Percentiles rank a stretch among this genome's conserved stretches.
These are phyloP conservation scores for Penicillium argentinense DNA, from an alignment of 495 filamentous ascomycete species.

Conservation along the genomic window DNA sequence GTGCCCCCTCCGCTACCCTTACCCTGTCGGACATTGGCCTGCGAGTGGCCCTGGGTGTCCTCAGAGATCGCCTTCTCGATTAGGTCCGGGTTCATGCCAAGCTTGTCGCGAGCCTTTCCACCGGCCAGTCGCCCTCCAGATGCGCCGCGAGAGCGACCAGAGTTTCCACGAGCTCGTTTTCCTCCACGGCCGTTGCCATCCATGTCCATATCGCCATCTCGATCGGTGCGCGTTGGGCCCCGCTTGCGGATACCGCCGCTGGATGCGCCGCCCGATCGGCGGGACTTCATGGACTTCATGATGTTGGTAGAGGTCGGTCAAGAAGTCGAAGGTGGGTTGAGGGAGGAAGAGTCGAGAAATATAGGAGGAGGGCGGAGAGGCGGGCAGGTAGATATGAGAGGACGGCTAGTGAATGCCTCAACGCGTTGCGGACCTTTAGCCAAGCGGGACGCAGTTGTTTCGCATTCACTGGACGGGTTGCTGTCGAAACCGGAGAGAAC, in stretches of 20 bases:
- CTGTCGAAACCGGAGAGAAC: neutral
- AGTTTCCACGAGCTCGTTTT: constrained; percentile 7
- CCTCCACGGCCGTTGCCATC: constrained; percentile 45
- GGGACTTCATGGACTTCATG: constrained; percentile 40
- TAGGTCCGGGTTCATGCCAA: constrained; percentile 29
- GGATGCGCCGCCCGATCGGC: constrained; percentile 33
- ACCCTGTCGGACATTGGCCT: constrained; percentile 42
- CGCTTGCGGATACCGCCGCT: constrained; percentile 76
- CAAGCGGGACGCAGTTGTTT: neutral
- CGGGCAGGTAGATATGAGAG: too few relatives aligned
- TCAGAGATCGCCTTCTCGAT: constrained; percentile 46
- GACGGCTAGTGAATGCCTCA: neutral
- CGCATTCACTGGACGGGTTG: neutral
- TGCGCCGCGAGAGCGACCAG: constrained; percentile 1
- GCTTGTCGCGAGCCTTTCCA: constrained; percentile 24
- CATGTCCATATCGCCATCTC: constrained; percentile 85
- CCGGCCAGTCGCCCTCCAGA: constrained; percentile 17
- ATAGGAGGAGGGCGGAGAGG: neutral
- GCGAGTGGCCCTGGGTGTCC: constrained; percentile 31
- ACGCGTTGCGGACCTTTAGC: neutral
- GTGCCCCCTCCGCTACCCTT: constrained; percentile 17
- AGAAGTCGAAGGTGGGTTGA: constrained; percentile 2
- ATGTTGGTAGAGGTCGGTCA: constrained; percentile 5
- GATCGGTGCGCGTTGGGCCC: constrained; percentile 57
- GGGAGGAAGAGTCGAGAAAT: constrained; percentile 1